Percentiles rank a stretch among this genome's conserved stretches.
Conservation (phyloP, 2,329 filamentous ascomycete species). For the Exserohilum rostratum region DNA sequence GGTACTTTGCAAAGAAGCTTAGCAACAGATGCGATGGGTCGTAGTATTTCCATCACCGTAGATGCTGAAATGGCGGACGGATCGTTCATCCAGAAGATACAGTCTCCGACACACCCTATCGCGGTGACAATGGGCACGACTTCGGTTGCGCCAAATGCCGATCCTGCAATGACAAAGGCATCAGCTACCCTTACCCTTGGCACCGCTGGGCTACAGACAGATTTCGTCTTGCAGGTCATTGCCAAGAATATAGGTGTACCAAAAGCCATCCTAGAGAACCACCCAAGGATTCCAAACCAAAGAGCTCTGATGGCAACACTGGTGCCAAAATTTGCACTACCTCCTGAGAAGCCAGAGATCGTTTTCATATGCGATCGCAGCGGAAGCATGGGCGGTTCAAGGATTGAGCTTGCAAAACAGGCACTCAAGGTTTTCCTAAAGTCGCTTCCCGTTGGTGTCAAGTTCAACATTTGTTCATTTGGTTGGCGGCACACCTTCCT, state of each 20-base stretch:
- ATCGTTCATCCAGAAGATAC: slow-evolving; percentile 65
- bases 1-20: slow-evolving; percentile 35
- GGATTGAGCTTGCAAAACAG: slow-evolving; percentile 60
- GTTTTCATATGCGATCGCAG: slow-evolving; percentile 76
- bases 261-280: slow-evolving; percentile 68
- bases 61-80: slow-evolving; percentile 65
- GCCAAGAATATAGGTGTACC: slow-evolving; percentile 67
- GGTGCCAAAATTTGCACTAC: slow-evolving; percentile 71
- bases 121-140: slow-evolving; percentile 67
- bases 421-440: slow-evolving; percentile 70
- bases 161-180: slow-evolving; percentile 63
- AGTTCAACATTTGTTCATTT: slow-evolving; percentile 75
- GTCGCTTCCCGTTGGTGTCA: slow-evolving; percentile 66
- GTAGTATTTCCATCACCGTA: slow-evolving; percentile 61
- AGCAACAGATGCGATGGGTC: slow-evolving; percentile 18
- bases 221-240: slow-evolving; percentile 71
- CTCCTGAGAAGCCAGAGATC: slow-evolving; percentile 64
- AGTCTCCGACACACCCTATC: slow-evolving; percentile 72
- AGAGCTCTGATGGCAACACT: slow-evolving; percentile 73
- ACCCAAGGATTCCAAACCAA: slow-evolving; percentile 66
- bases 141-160: slow-evolving; percentile 53
- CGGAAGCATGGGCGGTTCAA: slow-evolving; percentile 64
- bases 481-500: slow-evolving; percentile 57
- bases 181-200: slow-evolving; percentile 65
- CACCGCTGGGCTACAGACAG: slow-evolving; percentile 62